Evolutionary conservation across 257 asterid genomes (phyloP).

Genomic region (Capsicum baccatum): DNA sequence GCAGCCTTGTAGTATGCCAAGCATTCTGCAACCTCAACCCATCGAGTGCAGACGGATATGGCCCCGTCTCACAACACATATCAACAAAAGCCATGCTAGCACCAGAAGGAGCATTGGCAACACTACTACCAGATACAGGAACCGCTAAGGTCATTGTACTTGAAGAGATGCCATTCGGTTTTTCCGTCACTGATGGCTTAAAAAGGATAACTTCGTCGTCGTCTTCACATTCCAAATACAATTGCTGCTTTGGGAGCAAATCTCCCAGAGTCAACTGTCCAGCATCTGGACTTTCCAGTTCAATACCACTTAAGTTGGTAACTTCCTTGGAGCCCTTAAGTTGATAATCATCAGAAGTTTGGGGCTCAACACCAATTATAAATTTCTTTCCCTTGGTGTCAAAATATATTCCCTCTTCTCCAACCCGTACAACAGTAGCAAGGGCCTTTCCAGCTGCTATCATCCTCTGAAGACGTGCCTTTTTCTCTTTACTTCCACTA

Average conservation of each 20-base stretch:
- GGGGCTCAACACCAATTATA: conserved; percentile 68
- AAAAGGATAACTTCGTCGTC: conserved; percentile 78
- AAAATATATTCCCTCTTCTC: conserved; percentile 69
- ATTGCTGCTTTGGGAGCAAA: conserved; percentile 45
- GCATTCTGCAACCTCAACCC: conserved; percentile 48
- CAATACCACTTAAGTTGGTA: conserved; percentile 37
- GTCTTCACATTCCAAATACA: conserved; percentile 55
- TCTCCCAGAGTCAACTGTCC: conserved; percentile 39
- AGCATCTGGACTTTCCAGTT: conserved; percentile 41
- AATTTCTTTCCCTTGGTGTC: conserved; percentile 67
- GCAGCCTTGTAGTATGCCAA: conserved; percentile 41
- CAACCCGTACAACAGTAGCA: conserved; percentile 63
- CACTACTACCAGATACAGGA: conserved; percentile 25
- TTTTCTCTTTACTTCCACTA: conserved; percentile 61
- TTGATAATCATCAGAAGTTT: conserved; percentile 54
- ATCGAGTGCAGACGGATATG: conserved; percentile 52
- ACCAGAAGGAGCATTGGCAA: conserved; percentile 36
- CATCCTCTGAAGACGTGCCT: conserved; percentile 73
- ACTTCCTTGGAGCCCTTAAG: conserved; percentile 42
- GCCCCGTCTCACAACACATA: conserved; percentile 46
- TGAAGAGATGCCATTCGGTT: conserved; percentile 52
- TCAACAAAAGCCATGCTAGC: conserved; percentile 40
- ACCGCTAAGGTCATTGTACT: conserved; percentile 41
- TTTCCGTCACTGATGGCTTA: conserved; percentile 72
- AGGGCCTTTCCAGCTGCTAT: conserved; percentile 95